Percentiles rank a stretch among this genome's conserved stretches.
phyloP scores from a whole-genome alignment of 2,329 filamentous ascomycete species.

The Proliferodiscus dingleyae region DNA sequence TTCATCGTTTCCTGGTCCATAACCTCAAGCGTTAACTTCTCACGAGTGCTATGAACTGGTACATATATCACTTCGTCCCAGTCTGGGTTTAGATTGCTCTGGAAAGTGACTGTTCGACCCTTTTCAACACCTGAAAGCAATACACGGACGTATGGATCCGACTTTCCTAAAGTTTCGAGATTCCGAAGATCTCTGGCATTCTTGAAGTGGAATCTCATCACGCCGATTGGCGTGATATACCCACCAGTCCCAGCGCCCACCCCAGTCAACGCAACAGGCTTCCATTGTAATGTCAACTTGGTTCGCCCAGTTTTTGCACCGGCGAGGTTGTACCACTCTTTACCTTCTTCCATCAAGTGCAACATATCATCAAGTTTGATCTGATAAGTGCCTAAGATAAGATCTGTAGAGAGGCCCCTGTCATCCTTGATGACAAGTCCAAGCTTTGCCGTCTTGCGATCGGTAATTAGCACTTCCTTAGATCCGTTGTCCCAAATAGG shows the following conservation, averaged over 20 bases:
- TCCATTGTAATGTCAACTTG: conserved; percentile 92
- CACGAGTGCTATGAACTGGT: conserved; percentile 77
- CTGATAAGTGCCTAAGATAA: conserved; percentile 84
- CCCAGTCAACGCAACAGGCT: conserved; percentile 82
- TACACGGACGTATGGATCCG: conserved; percentile 88
- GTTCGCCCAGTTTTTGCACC: conserved; percentile 77
- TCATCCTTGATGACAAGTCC: conserved; percentile 95
- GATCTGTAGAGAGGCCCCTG: conserved; percentile 76
- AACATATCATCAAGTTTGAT: conserved; percentile 94
- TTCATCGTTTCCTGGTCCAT: conserved; percentile 95
- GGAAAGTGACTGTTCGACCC: conserved; percentile 87
- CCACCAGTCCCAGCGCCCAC: conserved; percentile 73
- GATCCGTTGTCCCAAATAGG: conserved; percentile 91
- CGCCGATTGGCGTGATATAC: conserved; percentile 89
- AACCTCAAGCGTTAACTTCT: conserved; percentile 83
- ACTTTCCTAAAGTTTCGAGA: conserved; percentile 92
- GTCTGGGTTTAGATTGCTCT: conserved; percentile 90
- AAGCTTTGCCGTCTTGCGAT: conserved; percentile 83
- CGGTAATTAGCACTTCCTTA: conserved; percentile 93
- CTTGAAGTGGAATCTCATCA: conserved; percentile 91
- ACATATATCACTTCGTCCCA: conserved; percentile 96
- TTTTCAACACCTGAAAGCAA: conserved; percentile 87
- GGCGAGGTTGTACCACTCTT: conserved; percentile 91
- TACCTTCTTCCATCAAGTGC: conserved; percentile 82
- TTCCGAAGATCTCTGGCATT: conserved; percentile 80